Conservation (phyloP, 2,329 filamentous ascomycete genomes). For the Aspergillus sp. region DNA sequence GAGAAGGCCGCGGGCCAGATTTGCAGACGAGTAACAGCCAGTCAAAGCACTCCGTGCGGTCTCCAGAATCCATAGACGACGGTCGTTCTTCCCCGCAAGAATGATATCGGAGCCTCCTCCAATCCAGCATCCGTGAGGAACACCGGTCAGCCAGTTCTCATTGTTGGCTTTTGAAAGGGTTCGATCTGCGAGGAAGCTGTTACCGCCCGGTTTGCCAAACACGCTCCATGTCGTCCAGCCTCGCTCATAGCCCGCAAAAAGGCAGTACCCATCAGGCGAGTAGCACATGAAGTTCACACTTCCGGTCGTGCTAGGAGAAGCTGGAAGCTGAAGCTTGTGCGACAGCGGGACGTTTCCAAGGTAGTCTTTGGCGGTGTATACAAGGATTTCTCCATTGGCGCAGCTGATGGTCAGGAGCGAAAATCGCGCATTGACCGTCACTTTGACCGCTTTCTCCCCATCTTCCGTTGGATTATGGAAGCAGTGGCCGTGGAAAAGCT, state of each 20-base stretch:
- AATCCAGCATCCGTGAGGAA: slow-evolving; percentile 79
- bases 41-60: slow-evolving; percentile 93
- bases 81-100: slow-evolving; percentile 67
- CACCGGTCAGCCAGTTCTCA: slow-evolving; percentile 81
- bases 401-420: slow-evolving; percentile 89
- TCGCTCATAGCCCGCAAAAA: slow-evolving; percentile 88
- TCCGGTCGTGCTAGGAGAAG: slow-evolving; percentile 68
- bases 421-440: slow-evolving; percentile 90
- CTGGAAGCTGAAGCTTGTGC: slow-evolving; percentile 70
- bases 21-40: slow-evolving; percentile 86
- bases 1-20: slow-evolving; percentile 82
- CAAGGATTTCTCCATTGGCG: slow-evolving; percentile 71
- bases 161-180: slow-evolving; percentile 64
- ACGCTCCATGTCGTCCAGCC: slow-evolving; percentile 98
- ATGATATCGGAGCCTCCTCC: slow-evolving; percentile 84
- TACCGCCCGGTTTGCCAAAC: slow-evolving; percentile 85
- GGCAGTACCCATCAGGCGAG: slow-evolving; percentile 92
- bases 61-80: slow-evolving; percentile 82
- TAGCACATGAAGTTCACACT: slow-evolving; percentile 73
- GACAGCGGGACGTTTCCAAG: slow-evolving; percentile 87
- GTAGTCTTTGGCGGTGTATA: slow-evolving; percentile 94
- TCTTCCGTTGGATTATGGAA: slow-evolving; percentile 72
- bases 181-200: slow-evolving; percentile 73
- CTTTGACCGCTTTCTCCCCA: slow-evolving; percentile 64
- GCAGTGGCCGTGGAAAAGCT: slow-evolving; percentile 83